Base-by-base conservation (phyloP, 1,139 yeast species). In the Pichia sp. region DNA sequence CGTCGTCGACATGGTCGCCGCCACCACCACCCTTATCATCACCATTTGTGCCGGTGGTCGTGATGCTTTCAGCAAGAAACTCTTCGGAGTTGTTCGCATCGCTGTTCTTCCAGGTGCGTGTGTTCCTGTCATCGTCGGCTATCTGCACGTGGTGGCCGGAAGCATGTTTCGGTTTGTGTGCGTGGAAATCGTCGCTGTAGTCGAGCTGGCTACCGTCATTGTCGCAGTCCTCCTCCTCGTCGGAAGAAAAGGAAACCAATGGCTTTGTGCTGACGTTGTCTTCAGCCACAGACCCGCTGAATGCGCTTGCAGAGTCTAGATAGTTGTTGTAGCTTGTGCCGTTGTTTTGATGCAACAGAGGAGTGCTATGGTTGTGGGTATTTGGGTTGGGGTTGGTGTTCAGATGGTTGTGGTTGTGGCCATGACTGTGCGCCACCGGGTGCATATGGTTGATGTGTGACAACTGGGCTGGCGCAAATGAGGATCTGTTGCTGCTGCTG, bases 1-100 rank as follows among this genome's bases (percentile, higher is more conserved):
- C 64, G 58, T 50, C 66, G 6, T 76, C 78, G 2, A 67, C 66
- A 1, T 23, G 44, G 11, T 16, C 34, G 16, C 43, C 48, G 8
- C 26, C 26, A 23, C 26, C 26, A 23, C 26, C 26, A 23, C 26
- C 26, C 26, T 23, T 23, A 23, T 23, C 26, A 23, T 23, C 26
- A 23, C 26, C 26, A 23, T 23, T 23, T 23, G 26, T 23, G 26
- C 26, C 26, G 26, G 26, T 23, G 26, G 26, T 23, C 26, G 26
- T 23, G 26, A 23, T 23, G 26, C 26, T 23, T 23, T 23, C 26
- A 23, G 26, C 26, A 23, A 23, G 26, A 23, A 23, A 23, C 26
- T 23, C 26, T 23, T 23, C 26, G 26, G 26, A 23, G 26, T 23
- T 23, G 26, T 23, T 23, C 4, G 26, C 26, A 23, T 23, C 26